Evolutionary conservation across 1,284 basidiomycete species (phyloP), one percentile per base, ranked within the genome.

Genomic region (Ganoderma meredithae): DNA sequence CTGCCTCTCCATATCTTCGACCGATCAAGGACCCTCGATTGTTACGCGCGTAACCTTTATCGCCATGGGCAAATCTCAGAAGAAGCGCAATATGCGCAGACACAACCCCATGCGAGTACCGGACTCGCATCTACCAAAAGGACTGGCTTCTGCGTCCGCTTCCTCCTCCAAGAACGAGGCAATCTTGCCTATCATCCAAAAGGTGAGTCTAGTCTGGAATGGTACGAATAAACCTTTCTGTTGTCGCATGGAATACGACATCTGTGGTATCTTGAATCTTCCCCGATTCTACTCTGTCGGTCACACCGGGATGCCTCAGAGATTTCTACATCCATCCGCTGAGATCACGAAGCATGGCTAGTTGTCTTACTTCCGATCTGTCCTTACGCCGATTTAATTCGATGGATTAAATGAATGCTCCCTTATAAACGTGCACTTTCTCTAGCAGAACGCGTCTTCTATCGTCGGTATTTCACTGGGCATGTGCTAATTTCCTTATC

Each of bases 51-150:
- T 9, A 59, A 40, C 22, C 1, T 60, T 17, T 5, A 62, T 31
- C 60, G 55, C 67, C 31, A 97, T 97, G 95, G 95, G 95, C 72
- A 97, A 96, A 81, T 90, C 93, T 62, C 95, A 96, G 78, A 95
- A 94, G 81, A 94, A 95, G 81, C 83, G 87, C 70, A 76, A 88
- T 56, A 88, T 90, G 88, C 88, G 93, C 69, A 84, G 95, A 67
- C 95, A 97, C 79, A 97, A 97, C 76, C 95, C 95, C 12, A 87
- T 97, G 83, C 87, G 95, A 53, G 95, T 97, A 0, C 95, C 95
- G 15, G 95, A 97, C 81, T 90, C 92, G 2, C 95, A 97, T 83
- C 82, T 97, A 7, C 91, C 94, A 10, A 86, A 88, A 69, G 95
- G 95, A 3, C 86, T 94, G 9, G 86, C 86, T 12, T 86, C 90